Conservation (phyloP, 2,329 filamentous ascomycete genomes). For the Beauveria scarabaeidicola region DNA sequence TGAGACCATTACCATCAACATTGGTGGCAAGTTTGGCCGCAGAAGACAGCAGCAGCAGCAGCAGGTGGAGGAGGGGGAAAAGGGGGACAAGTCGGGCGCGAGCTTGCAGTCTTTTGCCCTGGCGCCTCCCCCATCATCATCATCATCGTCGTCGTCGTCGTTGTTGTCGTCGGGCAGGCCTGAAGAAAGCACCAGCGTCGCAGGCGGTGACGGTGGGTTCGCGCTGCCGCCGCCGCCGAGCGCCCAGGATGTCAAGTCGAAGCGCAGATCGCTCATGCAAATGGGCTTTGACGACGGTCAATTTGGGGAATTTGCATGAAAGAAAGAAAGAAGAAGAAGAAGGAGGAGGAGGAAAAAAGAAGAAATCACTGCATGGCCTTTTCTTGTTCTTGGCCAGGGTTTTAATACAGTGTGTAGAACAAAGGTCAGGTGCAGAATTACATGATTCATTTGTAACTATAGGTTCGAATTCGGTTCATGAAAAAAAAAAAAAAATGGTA, state of each 20-base stretch:
- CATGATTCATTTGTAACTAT: no score
- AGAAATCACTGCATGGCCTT: neutral
- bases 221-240: constrained; percentile 62
- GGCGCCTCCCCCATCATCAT: constrained; percentile 55
- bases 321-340: neutral
- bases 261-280: constrained; percentile 51
- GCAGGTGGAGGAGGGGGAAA: constrained; percentile 2
- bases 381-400: no score
- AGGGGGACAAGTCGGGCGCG: constrained; percentile 13
- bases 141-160: constrained; percentile 18
- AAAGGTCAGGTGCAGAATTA: no score
- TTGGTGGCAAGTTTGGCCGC: constrained; percentile 47
- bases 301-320: constrained; percentile 69
- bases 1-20: constrained; percentile 77
- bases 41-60: constrained; percentile 20
- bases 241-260: constrained; percentile 51
- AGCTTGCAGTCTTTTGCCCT: constrained; percentile 57
- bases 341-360: neutral
- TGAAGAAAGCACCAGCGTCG: constrained; percentile 16
- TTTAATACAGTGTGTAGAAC: no score
- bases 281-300: constrained; percentile 81
- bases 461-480: neutral
- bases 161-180: constrained; percentile 20
- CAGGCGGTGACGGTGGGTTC: constrained; percentile 28
- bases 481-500: neutral